phyloP scores from a whole-genome alignment of 371 early-diverging fungal species.

The Apophysomyces ossiformis region DNA sequence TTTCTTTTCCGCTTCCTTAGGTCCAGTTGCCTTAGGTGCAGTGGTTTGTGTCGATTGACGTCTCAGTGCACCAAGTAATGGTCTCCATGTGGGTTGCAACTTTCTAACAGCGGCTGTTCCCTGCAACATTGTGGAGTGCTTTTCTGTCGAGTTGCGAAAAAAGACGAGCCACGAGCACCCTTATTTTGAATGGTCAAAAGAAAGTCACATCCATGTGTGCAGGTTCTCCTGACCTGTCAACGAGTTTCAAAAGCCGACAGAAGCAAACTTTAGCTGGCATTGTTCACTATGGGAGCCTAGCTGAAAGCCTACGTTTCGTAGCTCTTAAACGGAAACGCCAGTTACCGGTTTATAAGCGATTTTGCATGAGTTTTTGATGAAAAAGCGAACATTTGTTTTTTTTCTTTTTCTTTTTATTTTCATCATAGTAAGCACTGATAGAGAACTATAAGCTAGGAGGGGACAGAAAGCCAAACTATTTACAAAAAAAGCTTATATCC shows the following conservation, averaged over 20 bases:
- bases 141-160: background rate
- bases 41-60: constrained; percentile 1
- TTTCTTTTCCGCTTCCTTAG: background rate
- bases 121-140: background rate
- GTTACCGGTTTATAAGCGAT: too few species aligned
- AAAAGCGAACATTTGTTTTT: too few species aligned
- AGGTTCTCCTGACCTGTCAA: too few species aligned
- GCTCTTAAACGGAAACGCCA: too few species aligned
- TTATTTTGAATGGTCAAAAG: constrained; percentile 3
- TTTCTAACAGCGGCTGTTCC: background rate
- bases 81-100: constrained; percentile 6
- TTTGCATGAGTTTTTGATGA: too few species aligned
- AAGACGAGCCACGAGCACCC: background rate
- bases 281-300: too few species aligned
- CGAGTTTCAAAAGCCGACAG: too few species aligned
- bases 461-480: background rate
- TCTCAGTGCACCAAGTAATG: background rate
- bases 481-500: background rate
- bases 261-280: too few species aligned
- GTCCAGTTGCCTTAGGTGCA: constrained; percentile 9
- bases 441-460: too few species aligned
- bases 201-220: background rate
- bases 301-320: too few species aligned
- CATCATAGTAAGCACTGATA: too few species aligned
- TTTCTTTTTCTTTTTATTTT: too few species aligned